phyloP scores from a whole-genome alignment of 257 asterid species.

The Nicotiana sylvestris region DNA sequence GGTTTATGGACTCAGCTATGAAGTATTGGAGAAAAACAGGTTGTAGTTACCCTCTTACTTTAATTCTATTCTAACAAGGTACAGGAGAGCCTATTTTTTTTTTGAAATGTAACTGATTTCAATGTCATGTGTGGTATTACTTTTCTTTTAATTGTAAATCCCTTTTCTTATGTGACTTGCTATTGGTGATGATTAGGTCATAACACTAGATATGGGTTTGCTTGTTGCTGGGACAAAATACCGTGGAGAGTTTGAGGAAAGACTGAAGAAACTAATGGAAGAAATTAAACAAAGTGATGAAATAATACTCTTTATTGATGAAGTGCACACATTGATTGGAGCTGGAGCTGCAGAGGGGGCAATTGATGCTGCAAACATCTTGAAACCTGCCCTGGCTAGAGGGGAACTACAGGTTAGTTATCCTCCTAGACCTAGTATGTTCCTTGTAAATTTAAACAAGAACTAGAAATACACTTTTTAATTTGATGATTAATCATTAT shows the following conservation, averaged over 20 bases:
- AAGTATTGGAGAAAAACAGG: background rate
- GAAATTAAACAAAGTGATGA: conserved; percentile 31
- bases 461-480: background rate
- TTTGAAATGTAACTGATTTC: background rate
- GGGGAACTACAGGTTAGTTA: conserved; percentile 38
- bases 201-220: conserved; percentile 39
- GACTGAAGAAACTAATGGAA: conserved; percentile 30
- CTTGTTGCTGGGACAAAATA: conserved; percentile 39
- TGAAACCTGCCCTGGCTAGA: conserved; percentile 39
- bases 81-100: background rate
- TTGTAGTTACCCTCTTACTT: background rate
- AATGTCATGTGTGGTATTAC: background rate
- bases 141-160: background rate
- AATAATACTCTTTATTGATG: conserved; percentile 38
- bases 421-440: background rate
- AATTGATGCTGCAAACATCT: conserved; percentile 39
- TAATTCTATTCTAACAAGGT: background rate
- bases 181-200: conserved; percentile 25
- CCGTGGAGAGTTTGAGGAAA: conserved; percentile 44
- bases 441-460: background rate
- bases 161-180: background rate
- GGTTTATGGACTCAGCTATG: background rate
- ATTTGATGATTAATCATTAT: background rate
- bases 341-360: conserved; percentile 38
- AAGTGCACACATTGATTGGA: conserved; percentile 41